Percentiles rank a stretch among this genome's conserved stretches.
phyloP scores from a whole-genome alignment of 2,329 filamentous ascomycete genomes.

The Neofusicoccum kwambonambiense region DNA sequence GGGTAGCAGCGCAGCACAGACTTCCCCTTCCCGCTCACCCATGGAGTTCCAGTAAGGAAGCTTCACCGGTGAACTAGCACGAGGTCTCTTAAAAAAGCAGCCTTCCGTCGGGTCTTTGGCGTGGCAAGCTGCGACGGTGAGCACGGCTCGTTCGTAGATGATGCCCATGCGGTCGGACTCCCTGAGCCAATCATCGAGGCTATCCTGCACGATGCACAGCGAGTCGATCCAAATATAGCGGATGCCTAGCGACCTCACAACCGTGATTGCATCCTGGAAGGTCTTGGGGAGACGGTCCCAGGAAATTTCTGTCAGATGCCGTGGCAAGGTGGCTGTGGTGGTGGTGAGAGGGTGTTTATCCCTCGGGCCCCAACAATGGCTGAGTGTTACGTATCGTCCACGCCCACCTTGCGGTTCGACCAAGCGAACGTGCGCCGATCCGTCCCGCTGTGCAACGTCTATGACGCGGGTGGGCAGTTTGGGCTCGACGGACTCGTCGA shows the following conservation, averaged over 20 bases:
- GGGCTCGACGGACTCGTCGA: conserved; percentile 16
- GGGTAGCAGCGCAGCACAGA: conserved; percentile 21
- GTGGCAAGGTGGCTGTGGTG: conserved; percentile 20
- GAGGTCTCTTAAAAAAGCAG: conserved; percentile 11
- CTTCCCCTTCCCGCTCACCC: conserved; percentile 18
- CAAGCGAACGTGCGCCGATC: conserved; percentile 21
- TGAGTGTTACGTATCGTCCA: conserved; percentile 19
- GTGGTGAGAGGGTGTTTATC: conserved; percentile 26
- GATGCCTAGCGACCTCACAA: conserved; percentile 7
- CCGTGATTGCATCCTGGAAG: conserved; percentile 19
- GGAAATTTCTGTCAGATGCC: conserved; percentile 21
- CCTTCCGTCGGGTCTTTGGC: conserved; percentile 2
- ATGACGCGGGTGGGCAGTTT: conserved; percentile 25
- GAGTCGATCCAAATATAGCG: conserved; percentile 24
- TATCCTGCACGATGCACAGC: conserved; percentile 23
- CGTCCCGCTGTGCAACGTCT: conserved; percentile 21
- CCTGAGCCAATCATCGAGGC: conserved; percentile 11
- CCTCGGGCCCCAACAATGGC: conserved; percentile 26
- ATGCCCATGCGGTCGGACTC: conserved; percentile 17
- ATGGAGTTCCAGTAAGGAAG: conserved; percentile 21
- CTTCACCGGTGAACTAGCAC: conserved; percentile 14
- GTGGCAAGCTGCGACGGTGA: conserved; percentile 15
- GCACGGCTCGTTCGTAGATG: conserved; percentile 13
- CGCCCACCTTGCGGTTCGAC: conserved; percentile 19
- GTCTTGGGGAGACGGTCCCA: conserved; percentile 20